A percentile compares a stretch with the other conserved stretches of the same genome.
Evolutionary conservation across 805 yeast genomes (phyloP).

Genomic region (Kluyveromyces siamensis): DNA sequence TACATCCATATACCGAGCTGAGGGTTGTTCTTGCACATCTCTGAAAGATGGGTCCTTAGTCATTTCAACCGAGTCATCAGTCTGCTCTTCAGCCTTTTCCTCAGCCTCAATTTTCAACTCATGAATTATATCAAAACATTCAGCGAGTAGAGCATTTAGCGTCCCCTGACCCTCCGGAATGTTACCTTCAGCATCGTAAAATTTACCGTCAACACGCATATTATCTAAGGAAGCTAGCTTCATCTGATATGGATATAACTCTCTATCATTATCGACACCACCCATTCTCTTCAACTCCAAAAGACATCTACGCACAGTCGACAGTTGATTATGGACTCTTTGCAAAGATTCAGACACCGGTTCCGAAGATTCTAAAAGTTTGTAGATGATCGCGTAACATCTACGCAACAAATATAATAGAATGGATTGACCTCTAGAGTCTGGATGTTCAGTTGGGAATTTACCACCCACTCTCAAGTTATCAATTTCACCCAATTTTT

Average conservation of each 20-base stretch:
- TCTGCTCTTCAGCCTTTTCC: constrained; percentile 37
- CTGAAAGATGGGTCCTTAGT: constrained; percentile 8
- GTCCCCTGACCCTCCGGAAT: constrained; percentile 98
- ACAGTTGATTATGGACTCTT: constrained; percentile 86
- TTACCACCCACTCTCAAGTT: constrained; percentile 56
- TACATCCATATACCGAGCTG: constrained; percentile 13
- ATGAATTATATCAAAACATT: constrained; percentile 87
- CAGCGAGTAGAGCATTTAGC: constrained; percentile 81
- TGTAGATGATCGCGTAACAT: constrained; percentile 84
- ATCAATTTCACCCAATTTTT: constrained; percentile 64
- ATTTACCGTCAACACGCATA: constrained; percentile 82
- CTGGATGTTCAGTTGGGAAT: constrained; percentile 33
- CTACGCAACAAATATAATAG: constrained; percentile 75
- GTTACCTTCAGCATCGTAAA: constrained; percentile 66
- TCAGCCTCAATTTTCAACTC: constrained; percentile 83
- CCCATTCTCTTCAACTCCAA: constrained; percentile 88
- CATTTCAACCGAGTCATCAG: constrained; percentile 6
- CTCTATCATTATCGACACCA: constrained; percentile 80
- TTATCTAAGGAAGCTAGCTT: constrained; percentile 87
- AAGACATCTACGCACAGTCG: constrained; percentile 84
- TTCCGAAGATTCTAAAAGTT: constrained; percentile 82
- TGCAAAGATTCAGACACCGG: constrained; percentile 92
- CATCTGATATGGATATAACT: constrained; percentile 91
- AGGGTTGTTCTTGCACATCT: constrained; percentile 12
- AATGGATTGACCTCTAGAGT: constrained; percentile 49